Conservation (phyloP, 768 basidiomycete genomes). For the Tylopilus rubrobrunneus region DNA sequence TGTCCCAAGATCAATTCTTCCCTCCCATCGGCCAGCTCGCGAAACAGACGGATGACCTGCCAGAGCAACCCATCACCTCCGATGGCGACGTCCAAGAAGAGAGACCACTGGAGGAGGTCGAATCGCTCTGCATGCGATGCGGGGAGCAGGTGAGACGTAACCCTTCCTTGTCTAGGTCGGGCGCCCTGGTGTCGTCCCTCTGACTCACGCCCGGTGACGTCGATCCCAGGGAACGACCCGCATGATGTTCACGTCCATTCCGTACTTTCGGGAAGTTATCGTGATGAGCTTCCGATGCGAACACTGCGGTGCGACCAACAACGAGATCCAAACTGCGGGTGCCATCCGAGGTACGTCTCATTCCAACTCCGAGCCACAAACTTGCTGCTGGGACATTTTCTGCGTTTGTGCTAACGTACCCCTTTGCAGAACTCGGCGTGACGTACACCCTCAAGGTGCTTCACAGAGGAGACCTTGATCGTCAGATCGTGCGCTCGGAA, state of each 20-base stretch:
- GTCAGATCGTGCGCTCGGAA: conserved; percentile 89
- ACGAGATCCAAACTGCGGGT: conserved; percentile 91
- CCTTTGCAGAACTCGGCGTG: conserved; percentile 67
- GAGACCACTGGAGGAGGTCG: conserved; percentile 74
- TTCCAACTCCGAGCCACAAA: neutral
- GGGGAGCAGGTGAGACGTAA: conserved; percentile 67
- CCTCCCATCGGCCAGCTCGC: conserved; percentile 58
- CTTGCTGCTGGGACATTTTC: too few relatives aligned
- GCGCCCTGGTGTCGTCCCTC: too few relatives aligned
- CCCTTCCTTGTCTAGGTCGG: too few relatives aligned
- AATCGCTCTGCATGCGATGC: conserved; percentile 94
- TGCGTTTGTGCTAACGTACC: too few relatives aligned
- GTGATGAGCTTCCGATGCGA: conserved; percentile 97
- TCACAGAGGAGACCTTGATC: conserved; percentile 73
- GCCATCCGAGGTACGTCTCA: conserved; percentile 66
- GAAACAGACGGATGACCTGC: conserved; percentile 38
- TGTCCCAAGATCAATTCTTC: conserved; percentile 38
- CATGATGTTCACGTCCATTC: conserved; percentile 88
- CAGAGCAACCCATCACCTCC: conserved; percentile 24
- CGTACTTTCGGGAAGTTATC: conserved; percentile 92
- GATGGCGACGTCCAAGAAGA: conserved; percentile 36
- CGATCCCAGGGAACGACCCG: conserved; percentile 76
- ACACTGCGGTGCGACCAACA: conserved; percentile 85
- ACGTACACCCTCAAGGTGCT: conserved; percentile 79
- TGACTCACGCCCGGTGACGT: neutral